phyloP scores from a whole-genome alignment of 805 yeast genomes.

The Saccharomycopsis sp. region DNA sequence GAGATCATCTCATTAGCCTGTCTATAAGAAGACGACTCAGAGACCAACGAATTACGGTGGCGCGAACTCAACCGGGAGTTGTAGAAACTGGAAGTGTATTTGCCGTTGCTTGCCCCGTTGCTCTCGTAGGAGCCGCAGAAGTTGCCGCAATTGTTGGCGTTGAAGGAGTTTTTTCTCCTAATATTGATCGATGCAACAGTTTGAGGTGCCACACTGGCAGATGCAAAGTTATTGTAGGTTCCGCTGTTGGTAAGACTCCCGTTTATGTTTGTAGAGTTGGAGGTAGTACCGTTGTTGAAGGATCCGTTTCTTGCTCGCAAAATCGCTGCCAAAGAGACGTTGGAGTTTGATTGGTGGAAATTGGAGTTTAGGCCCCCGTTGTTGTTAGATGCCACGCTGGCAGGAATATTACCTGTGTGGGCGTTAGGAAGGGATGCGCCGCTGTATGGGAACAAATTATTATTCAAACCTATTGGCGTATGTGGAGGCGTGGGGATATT shows the following conservation, averaged over 20 bases:
- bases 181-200: conserved; percentile 1
- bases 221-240: not conserved
- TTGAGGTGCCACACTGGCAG: not conserved
- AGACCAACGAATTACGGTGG: not conserved
- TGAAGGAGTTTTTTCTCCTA: not conserved
- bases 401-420: not conserved
- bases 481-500: conserved; percentile 9
- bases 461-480: not conserved
- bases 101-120: not conserved
- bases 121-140: not conserved
- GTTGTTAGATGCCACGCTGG: not conserved
- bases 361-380: not conserved
- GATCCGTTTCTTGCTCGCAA: conserved; percentile 13
- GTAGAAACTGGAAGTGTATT: not conserved
- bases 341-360: conserved; percentile 12
- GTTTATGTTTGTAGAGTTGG: not conserved
- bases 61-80: not conserved
- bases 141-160: not conserved
- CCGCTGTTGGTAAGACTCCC: not conserved
- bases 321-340: conserved; percentile 14
- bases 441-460: not conserved
- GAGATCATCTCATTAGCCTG: not conserved
- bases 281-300: conserved; percentile 2
- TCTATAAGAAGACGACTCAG: not conserved
- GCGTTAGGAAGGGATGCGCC: no score